A percentile compares a stretch with the other conserved stretches of the same genome.
Conservation (phyloP, 2,329 filamentous ascomycete genomes). For the Zasmidium cellare region DNA sequence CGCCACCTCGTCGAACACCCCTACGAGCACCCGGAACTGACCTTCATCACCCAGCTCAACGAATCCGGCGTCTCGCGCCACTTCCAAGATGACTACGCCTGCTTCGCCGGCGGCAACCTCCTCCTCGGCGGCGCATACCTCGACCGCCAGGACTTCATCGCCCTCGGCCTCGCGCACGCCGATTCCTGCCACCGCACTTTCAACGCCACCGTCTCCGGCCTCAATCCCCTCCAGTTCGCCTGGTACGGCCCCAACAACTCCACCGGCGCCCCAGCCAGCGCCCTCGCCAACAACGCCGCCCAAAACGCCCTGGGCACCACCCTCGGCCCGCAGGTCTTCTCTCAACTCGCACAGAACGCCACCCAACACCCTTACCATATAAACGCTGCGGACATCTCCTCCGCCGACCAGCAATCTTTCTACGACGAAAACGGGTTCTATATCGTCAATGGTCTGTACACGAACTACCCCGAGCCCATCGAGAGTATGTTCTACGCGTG, state of each 20-base stretch:
- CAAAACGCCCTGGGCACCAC: neutral
- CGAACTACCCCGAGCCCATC: constrained; percentile 53
- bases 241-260: constrained; percentile 36
- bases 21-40: neutral
- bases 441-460: neutral
- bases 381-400: constrained; percentile 17
- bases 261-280: neutral
- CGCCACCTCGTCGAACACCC: neutral
- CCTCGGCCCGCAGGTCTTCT: neutral
- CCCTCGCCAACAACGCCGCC: neutral
- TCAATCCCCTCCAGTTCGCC: constrained; percentile 67
- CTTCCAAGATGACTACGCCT: constrained; percentile 49
- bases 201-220: constrained; percentile 63
- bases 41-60: neutral
- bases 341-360: neutral
- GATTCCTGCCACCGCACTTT: constrained; percentile 76
- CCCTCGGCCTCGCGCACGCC: constrained; percentile 72
- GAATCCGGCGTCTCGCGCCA: neutral
- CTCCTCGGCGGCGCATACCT: constrained; percentile 76
- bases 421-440: constrained; percentile 48
- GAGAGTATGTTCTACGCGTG: constrained; percentile 20
- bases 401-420: constrained; percentile 64
- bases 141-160: constrained; percentile 62
- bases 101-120: constrained; percentile 83
- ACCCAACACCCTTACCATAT: neutral